These are phyloP conservation scores for Purpureocillium takamizusanense DNA, from an alignment of 2,329 filamentous ascomycete genomes.

Conservation along the genomic window DNA sequence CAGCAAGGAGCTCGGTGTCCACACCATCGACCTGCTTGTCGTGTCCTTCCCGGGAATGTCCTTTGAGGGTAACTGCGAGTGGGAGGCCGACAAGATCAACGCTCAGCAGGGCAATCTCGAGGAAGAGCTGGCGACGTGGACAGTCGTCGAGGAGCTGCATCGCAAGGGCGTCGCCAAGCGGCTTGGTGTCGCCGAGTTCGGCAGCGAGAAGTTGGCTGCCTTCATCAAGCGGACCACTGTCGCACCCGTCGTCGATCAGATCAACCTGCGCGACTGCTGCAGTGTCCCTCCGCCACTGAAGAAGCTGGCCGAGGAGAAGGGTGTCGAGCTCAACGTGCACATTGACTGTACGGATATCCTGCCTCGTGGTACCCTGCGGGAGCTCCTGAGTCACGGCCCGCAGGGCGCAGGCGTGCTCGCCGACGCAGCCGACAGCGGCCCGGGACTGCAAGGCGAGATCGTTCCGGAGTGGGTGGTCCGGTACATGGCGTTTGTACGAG, in stretches of 20 bases:
- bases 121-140: constrained; percentile 60
- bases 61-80: constrained; percentile 88
- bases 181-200: constrained; percentile 86
- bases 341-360: constrained; percentile 90
- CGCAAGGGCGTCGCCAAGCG: constrained; percentile 60
- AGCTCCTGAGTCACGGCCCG: constrained; percentile 66
- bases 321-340: constrained; percentile 85
- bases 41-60: constrained; percentile 88
- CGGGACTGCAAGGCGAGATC: constrained; percentile 66
- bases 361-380: constrained; percentile 73
- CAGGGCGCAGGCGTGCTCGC: constrained; percentile 70
- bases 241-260: constrained; percentile 81
- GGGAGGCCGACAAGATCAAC: constrained; percentile 57
- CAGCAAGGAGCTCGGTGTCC: constrained; percentile 65
- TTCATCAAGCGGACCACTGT: constrained; percentile 66
- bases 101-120: constrained; percentile 55
- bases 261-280: constrained; percentile 93
- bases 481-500: constrained; percentile 90
- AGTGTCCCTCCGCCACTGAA: constrained; percentile 85
- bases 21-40: constrained; percentile 77
- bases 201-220: constrained; percentile 68
- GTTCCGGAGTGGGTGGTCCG: constrained; percentile 92
- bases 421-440: constrained; percentile 36
- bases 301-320: constrained; percentile 70
- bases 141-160: constrained; percentile 65